Percentiles rank a stretch among this genome's conserved stretches.
Evolutionary conservation across 331 rosid genomes (phyloP).

Genomic region (Erythrophleum ivorense): DNA sequence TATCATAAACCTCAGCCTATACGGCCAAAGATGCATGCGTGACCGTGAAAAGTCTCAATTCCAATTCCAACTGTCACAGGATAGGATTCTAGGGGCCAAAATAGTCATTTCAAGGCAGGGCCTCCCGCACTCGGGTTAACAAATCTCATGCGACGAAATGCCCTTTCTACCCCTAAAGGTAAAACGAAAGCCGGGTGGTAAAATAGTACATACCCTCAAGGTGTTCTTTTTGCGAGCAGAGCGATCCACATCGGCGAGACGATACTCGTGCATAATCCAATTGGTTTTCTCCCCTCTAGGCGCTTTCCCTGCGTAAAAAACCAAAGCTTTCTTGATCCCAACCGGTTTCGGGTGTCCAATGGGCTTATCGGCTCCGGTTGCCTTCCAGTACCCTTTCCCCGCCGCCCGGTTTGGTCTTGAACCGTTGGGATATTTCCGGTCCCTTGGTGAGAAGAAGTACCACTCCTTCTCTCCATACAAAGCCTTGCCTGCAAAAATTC

Average conservation of each 20-base stretch:
- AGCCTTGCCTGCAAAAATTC: conserved; percentile 47
- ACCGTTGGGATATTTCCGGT: conserved; percentile 75
- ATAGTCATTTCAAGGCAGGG: background rate
- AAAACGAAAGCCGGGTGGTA: background rate
- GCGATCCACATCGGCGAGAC: conserved; percentile 77
- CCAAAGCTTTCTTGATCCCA: conserved; percentile 76
- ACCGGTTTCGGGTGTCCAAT: conserved; percentile 62
- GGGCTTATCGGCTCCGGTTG: conserved; percentile 78
- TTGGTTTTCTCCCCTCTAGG: conserved; percentile 72
- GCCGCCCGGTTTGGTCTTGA: conserved; percentile 79
- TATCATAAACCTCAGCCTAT: background rate
- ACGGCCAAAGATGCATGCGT: background rate
- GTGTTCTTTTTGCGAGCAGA: conserved; percentile 61
- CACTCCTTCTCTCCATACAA: conserved; percentile 74
- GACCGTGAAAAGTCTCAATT: conserved; percentile 20
- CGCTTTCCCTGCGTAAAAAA: conserved; percentile 72
- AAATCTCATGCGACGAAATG: conserved; percentile 20
- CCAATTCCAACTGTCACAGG: background rate
- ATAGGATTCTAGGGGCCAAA: background rate
- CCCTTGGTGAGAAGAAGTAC: conserved; percentile 71
- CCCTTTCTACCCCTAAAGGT: conserved; percentile 30
- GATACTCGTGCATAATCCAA: conserved; percentile 87
- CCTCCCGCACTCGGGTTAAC: no score
- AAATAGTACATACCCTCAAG: conserved; percentile 49
- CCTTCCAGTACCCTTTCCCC: conserved; percentile 78